A percentile compares a stretch with the other conserved stretches of the same genome.
Conservation (phyloP, 352 stramenopile genomes). For the Bremia lactucae region DNA sequence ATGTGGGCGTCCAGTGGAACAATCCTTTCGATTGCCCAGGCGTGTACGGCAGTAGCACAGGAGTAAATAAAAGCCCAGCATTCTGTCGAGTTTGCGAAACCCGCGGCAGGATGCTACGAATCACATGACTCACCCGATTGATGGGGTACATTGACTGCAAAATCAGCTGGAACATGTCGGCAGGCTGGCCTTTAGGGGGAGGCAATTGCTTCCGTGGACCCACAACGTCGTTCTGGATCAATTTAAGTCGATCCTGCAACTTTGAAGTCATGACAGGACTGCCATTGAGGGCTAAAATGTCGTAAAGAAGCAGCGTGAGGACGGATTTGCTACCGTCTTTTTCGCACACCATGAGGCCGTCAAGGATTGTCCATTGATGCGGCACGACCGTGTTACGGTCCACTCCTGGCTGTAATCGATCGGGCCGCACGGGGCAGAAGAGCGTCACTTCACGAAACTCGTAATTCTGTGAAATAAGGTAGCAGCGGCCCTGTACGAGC, state of each 20-base stretch:
- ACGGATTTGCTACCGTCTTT: conserved; percentile 62
- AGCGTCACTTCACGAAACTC: conserved; percentile 70
- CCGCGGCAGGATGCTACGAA: conserved; percentile 59
- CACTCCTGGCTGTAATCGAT: conserved; percentile 59
- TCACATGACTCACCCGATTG: conserved; percentile 65
- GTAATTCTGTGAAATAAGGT: conserved; percentile 77
- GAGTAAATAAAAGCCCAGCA: conserved; percentile 66
- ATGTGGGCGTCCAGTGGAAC: conserved; percentile 56
- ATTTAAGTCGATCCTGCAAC: conserved; percentile 76
- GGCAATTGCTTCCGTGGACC: conserved; percentile 65
- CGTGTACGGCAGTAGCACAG: conserved; percentile 66
- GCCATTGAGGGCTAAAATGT: conserved; percentile 79
- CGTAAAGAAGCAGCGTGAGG: conserved; percentile 73
- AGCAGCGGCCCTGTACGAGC: conserved; percentile 70
- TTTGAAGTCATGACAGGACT: conserved; percentile 76
- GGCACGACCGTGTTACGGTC: conserved; percentile 62
- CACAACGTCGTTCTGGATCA: conserved; percentile 87
- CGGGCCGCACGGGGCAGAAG: conserved; percentile 68
- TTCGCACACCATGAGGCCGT: conserved; percentile 72
- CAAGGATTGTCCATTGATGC: conserved; percentile 84
- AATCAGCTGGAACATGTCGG: conserved; percentile 74
- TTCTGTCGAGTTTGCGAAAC: conserved; percentile 73
- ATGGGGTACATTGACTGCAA: conserved; percentile 80
- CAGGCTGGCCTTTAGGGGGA: conserved; percentile 60
- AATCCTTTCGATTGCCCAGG: conserved; percentile 67